Evolutionary conservation across 768 basidiomycete species (phyloP).

Genomic region (Suillus spraguei): DNA sequence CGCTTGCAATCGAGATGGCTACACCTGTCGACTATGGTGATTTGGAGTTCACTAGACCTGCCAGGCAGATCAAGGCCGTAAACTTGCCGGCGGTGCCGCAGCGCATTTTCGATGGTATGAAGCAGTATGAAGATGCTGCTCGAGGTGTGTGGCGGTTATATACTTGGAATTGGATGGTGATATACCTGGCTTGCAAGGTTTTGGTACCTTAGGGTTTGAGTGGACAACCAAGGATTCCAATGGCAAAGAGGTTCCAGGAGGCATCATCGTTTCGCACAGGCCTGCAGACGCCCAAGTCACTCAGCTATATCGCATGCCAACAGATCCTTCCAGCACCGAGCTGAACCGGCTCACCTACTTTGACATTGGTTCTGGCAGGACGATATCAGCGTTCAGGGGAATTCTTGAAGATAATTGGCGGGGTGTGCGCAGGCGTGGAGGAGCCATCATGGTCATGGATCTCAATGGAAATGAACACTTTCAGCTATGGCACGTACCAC

Average conservation of each 20-base stretch:
- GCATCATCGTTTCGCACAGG: conserved; percentile 40
- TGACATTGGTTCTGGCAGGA: conserved; percentile 40
- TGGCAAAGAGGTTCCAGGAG: conserved; percentile 17
- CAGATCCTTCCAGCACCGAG: conserved; percentile 26
- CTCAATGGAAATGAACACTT: conserved; percentile 42
- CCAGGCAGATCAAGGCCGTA: conserved; percentile 41
- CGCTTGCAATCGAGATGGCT: conserved; percentile 17
- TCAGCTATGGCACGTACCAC: conserved; percentile 39
- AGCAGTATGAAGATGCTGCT: conserved; percentile 41
- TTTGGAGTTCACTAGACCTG: conserved; percentile 39
- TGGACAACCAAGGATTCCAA: conserved; percentile 16
- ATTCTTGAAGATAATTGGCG: conserved; percentile 45
- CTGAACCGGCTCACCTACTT: conserved; percentile 42
- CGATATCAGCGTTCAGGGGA: conserved; percentile 32
- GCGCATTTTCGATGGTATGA: conserved; percentile 38
- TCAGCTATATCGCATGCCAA: conserved; percentile 38
- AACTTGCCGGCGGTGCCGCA: conserved; percentile 35
- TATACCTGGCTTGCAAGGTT: conserved; percentile 22
- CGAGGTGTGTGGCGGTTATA: conserved; percentile 26
- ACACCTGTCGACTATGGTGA: conserved; percentile 31
- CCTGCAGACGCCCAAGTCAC: conserved; percentile 41
- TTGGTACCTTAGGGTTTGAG: conserved; percentile 31
- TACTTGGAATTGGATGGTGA: neutral
- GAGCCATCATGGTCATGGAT: conserved; percentile 42
- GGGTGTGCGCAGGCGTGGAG: conserved; percentile 37